A percentile compares a stretch with the other conserved stretches of the same genome.
Conservation (phyloP, 2,329 filamentous ascomycete species). For the Shiraia bambusicola region DNA sequence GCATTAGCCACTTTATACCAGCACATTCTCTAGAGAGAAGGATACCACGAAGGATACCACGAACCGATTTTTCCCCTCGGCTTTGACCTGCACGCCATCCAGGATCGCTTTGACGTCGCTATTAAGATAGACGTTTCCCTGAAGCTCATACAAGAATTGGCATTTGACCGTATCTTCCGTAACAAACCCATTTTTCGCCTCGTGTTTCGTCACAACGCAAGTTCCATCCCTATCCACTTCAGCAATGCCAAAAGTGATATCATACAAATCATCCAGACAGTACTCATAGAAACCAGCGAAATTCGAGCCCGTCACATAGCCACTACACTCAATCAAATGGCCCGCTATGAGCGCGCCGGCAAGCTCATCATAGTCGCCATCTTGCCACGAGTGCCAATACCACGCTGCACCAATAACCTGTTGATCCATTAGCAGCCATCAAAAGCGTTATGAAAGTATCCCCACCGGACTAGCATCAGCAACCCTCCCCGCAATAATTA, state of each 20-base stretch:
- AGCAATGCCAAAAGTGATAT: constrained; percentile 53
- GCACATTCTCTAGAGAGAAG: neutral
- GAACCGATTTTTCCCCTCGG: constrained; percentile 39
- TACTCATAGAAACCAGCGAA: constrained; percentile 56
- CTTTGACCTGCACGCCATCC: constrained; percentile 35
- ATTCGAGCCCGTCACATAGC: constrained; percentile 58
- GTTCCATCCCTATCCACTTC: constrained; percentile 51
- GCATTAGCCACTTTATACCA: neutral
- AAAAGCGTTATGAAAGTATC: neutral
- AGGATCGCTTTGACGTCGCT: constrained; percentile 49
- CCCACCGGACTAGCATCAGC: constrained; percentile 40
- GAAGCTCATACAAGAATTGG: constrained; percentile 52
- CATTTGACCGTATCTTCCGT: constrained; percentile 39
- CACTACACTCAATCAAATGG: constrained; percentile 49
- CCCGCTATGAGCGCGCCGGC: constrained; percentile 49
- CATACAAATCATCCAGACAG: constrained; percentile 45
- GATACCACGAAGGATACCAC: neutral
- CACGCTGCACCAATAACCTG: constrained; percentile 57
- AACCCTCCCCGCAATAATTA: constrained; percentile 38
- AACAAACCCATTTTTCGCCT: constrained; percentile 43
- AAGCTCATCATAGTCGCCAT: constrained; percentile 52
- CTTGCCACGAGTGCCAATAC: constrained; percentile 58
- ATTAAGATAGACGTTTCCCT: constrained; percentile 50
- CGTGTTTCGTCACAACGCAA: constrained; percentile 54
- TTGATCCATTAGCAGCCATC: neutral